Evolutionary conservation across 2,329 filamentous ascomycete species (phyloP).

Genomic region (Trichoderma koningiopsis): DNA sequence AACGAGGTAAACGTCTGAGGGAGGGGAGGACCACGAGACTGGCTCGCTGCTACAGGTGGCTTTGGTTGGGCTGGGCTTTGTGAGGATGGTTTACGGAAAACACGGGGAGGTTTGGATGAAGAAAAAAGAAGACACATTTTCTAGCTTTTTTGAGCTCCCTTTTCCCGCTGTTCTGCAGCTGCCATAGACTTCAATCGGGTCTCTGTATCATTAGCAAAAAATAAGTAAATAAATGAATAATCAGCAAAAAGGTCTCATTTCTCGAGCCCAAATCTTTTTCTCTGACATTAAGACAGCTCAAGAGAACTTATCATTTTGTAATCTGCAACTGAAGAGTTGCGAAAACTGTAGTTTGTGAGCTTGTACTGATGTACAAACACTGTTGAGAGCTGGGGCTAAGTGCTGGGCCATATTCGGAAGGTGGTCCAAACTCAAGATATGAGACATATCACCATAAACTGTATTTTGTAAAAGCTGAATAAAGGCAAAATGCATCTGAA

Average conservation of each 20-base stretch:
- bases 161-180: constrained; percentile 36
- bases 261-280: neutral
- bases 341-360: neutral
- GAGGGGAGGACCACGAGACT: constrained; percentile 18
- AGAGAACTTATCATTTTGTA: neutral
- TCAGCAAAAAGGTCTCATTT: neutral
- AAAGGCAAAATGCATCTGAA: neutral
- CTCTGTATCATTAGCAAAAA: constrained; percentile 41
- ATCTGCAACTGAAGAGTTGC: neutral
- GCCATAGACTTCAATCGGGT: constrained; percentile 40
- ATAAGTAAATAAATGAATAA: neutral
- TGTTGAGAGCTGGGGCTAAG: neutral
- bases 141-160: constrained; percentile 29
- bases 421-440: neutral
- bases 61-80: constrained; percentile 27
- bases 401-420: neutral
- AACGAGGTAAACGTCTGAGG: constrained; percentile 12
- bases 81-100: constrained; percentile 24
- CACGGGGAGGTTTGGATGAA: constrained; percentile 22
- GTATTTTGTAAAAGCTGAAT: neutral
- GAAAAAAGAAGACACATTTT: constrained; percentile 27
- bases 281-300: neutral
- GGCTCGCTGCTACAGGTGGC: constrained; percentile 26
- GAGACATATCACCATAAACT: neutral
- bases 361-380: neutral